phyloP scores from a whole-genome alignment of 2,329 filamentous ascomycete species.

The Curvularia lunata region DNA sequence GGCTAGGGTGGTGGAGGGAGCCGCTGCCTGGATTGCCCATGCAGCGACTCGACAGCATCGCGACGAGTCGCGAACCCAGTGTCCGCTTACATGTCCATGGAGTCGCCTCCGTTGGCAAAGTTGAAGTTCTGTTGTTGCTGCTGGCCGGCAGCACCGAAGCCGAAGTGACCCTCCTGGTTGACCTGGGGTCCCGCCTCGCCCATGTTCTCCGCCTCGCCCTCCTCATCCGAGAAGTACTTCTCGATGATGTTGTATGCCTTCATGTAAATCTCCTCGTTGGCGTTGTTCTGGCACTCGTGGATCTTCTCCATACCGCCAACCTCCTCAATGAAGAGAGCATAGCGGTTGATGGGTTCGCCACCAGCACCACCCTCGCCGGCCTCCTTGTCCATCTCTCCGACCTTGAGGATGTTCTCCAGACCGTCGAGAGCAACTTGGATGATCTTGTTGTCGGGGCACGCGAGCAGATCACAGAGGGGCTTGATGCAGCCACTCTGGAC shows the following conservation, averaged over 20 bases:
- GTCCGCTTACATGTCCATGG: conserved; percentile 72
- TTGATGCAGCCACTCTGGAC: conserved; percentile 95
- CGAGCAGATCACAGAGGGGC: conserved; percentile 91
- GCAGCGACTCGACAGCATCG: conserved; percentile 14
- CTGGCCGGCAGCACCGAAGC: conserved; percentile 70
- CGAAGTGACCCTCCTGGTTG: conserved; percentile 76
- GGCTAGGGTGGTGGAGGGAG: conserved; percentile 9
- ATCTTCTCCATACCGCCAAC: conserved; percentile 99
- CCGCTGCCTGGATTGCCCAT: conserved; percentile 11
- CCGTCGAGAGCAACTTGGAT: conserved; percentile 98
- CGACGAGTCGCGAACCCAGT: conserved; percentile 9
- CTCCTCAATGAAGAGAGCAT: conserved; percentile 97
- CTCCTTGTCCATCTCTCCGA: conserved; percentile 98
- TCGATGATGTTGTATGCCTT: conserved; percentile 99
- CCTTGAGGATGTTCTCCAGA: conserved; percentile 99
- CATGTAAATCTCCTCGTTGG: conserved; percentile 99
- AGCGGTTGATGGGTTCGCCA: conserved; percentile 85
- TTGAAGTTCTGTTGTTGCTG: conserved; percentile 83
- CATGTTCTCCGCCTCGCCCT: conserved; percentile 77
- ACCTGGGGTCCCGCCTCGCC: conserved; percentile 78
- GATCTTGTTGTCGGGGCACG: conserved; percentile 99
- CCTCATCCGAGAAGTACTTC: conserved; percentile 99
- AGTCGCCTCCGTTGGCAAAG: conserved; percentile 80
- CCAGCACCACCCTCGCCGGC: conserved; percentile 66
- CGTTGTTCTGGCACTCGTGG: conserved; percentile 99